Evolutionary conservation across 2,329 filamentous ascomycete species (phyloP).

Genomic region (Sporothrix euskadiensis): DNA sequence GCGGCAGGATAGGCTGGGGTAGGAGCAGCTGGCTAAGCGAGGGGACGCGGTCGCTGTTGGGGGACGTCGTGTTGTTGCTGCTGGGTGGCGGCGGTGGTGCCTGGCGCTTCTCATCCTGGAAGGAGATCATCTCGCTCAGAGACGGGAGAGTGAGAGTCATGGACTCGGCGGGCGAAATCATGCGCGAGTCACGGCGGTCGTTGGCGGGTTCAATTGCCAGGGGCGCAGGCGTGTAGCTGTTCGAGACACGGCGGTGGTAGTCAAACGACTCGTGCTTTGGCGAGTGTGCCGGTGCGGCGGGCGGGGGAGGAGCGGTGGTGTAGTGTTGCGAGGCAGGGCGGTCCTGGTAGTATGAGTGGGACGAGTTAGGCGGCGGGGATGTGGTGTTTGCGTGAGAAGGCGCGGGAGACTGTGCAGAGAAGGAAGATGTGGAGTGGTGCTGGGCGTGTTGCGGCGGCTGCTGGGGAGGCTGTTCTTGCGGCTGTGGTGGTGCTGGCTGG

Average conservation of each 20-base stretch:
- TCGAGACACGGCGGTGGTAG: conserved; percentile 29
- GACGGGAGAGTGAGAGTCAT: conserved; percentile 32
- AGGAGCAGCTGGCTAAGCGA: conserved; percentile 32
- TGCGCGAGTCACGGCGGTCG: conserved; percentile 19
- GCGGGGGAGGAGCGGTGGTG: conserved; percentile 33
- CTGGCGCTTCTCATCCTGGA: conserved; percentile 26
- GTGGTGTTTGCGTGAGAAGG: conserved; percentile 13
- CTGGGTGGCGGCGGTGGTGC: neutral
- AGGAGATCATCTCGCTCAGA: conserved; percentile 33
- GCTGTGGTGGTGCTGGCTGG: conserved; percentile 32
- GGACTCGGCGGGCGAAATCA: conserved; percentile 26
- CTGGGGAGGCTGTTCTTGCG: conserved; percentile 15
- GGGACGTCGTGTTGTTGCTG: conserved; percentile 17
- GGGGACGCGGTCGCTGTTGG: conserved; percentile 30
- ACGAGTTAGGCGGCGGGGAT: neutral
- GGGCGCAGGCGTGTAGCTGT: conserved; percentile 26
- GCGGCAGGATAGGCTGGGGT: conserved; percentile 26
- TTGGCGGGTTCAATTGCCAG: conserved; percentile 23
- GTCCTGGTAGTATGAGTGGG: conserved; percentile 35
- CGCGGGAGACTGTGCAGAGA: conserved; percentile 25
- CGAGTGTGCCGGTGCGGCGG: conserved; percentile 19
- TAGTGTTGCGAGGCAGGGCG: conserved; percentile 38
- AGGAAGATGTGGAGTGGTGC: conserved; percentile 29
- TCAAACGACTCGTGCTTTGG: conserved; percentile 31
- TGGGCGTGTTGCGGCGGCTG: conserved; percentile 26